Conservation (phyloP, 2,329 filamentous ascomycete genomes). For the Calonectria ilicicola region DNA sequence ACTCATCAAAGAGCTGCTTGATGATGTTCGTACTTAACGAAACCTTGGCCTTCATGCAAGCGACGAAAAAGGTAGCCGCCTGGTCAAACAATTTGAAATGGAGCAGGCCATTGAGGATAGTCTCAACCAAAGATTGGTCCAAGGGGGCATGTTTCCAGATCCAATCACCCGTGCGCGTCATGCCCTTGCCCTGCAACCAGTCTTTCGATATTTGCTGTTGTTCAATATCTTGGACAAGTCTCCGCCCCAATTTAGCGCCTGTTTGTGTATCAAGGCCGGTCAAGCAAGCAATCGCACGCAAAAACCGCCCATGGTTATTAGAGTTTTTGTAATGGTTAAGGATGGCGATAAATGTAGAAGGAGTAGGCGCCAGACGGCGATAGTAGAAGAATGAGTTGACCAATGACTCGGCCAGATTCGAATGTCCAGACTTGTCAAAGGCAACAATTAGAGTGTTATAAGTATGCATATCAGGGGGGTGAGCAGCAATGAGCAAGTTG, state of each 20-base stretch:
- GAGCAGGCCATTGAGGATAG: constrained; percentile 61
- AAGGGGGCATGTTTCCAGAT: constrained; percentile 56
- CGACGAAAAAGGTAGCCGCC: constrained; percentile 56
- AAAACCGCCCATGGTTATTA: constrained; percentile 56
- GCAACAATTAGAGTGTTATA: constrained; percentile 79
- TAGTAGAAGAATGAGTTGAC: constrained; percentile 62
- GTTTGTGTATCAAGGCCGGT: constrained; percentile 54
- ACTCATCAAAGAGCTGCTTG: constrained; percentile 55
- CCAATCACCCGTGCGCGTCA: constrained; percentile 47
- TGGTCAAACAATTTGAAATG: constrained; percentile 59
- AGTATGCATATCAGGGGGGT: constrained; percentile 74
- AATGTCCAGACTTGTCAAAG: constrained; percentile 66
- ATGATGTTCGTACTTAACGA: constrained; percentile 47
- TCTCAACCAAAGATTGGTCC: constrained; percentile 54
- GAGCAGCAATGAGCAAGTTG: constrained; percentile 73
- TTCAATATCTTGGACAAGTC: constrained; percentile 48
- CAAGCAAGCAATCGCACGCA: constrained; percentile 59
- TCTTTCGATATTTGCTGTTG: constrained; percentile 43
- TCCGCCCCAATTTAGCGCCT: constrained; percentile 55
- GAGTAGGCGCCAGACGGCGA: constrained; percentile 59
- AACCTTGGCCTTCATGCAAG: constrained; percentile 52
- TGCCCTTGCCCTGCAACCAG: constrained; percentile 43
- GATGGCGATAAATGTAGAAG: constrained; percentile 61
- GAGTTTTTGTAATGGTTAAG: constrained; percentile 62
- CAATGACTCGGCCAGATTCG: constrained; percentile 64